These are phyloP conservation scores for Hypoxylon crocopeplum DNA, from an alignment of 495 filamentous ascomycete species.

Conservation along the genomic window DNA sequence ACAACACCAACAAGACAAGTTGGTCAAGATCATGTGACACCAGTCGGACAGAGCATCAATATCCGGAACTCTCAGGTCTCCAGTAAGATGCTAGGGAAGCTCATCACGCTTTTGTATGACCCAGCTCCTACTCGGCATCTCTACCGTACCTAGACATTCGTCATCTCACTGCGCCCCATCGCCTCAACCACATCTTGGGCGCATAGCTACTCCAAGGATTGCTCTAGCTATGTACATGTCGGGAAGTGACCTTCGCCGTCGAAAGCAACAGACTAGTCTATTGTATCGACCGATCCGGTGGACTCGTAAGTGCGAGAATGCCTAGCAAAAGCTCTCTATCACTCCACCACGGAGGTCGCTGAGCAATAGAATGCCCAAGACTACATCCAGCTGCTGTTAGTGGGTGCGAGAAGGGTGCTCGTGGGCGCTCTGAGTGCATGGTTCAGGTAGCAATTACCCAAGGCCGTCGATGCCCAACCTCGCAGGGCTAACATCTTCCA, in stretches of 20 bases:
- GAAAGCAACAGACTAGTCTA: conserved; percentile 37
- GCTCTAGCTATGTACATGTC: conserved; percentile 22
- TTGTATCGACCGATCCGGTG: conserved; percentile 42
- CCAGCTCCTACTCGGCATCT: conserved; percentile 15
- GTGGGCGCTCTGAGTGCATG: conserved; percentile 34
- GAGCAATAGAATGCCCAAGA: conserved; percentile 40
- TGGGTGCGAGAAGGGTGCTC: conserved; percentile 28
- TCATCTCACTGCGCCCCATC: conserved; percentile 34
- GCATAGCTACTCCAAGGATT: conserved; percentile 29
- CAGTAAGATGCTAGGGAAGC: conserved; percentile 32
- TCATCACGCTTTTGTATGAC: conserved; percentile 33
- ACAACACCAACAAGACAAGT: conserved; percentile 11
- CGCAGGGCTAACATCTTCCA: conserved; percentile 24
- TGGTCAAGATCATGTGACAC: conserved; percentile 32
- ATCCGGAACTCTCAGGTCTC: conserved; percentile 25
- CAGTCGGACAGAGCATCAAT: conserved; percentile 16
- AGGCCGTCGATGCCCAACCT: conserved; percentile 43
- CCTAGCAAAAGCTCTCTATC: conserved; percentile 31
- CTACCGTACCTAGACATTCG: conserved; percentile 30
- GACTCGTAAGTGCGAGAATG: conserved; percentile 38
- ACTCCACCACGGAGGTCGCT: conserved; percentile 31
- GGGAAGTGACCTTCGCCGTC: conserved; percentile 23
- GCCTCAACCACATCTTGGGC: conserved; percentile 27
- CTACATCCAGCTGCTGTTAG: conserved; percentile 24
- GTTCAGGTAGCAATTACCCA: conserved; percentile 41